Evolutionary conservation across 371 early-diverging fungal species (phyloP).

Genomic region (Basidiobolus meristosporus): DNA sequence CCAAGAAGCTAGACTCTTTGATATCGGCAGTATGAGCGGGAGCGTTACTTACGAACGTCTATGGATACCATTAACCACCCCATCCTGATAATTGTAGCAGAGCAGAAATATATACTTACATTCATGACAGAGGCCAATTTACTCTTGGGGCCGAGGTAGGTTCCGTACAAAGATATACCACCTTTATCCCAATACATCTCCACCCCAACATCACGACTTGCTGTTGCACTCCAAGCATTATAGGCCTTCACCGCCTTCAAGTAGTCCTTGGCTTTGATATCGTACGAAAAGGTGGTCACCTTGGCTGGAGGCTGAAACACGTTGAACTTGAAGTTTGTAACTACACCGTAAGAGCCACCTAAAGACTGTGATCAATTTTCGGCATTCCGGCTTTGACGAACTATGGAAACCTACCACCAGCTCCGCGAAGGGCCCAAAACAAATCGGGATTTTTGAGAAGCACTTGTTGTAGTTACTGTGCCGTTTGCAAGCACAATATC

Average conservation of each 20-base stretch:
- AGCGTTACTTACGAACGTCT: too few species aligned
- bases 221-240: neutral
- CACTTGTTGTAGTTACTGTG: constrained; percentile 14
- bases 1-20: too few species aligned
- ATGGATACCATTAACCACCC: too few species aligned
- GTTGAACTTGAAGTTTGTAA: constrained; percentile 14
- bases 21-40: too few species aligned
- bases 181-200: neutral
- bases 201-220: too few species aligned
- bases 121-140: neutral
- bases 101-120: neutral
- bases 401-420: constrained; percentile 27
- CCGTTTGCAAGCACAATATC: constrained; percentile 25
- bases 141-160: neutral
- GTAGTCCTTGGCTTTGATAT: neutral
- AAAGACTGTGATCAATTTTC: too few species aligned
- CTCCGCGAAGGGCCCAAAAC: constrained; percentile 36
- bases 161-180: neutral
- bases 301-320: constrained; percentile 9
- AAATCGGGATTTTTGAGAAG: constrained; percentile 22
- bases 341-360: too few species aligned
- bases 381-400: too few species aligned
- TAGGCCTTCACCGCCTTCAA: neutral
- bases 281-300: constrained; percentile 1
- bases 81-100: too few species aligned